Percentiles rank a stretch among this genome's conserved stretches.
Conservation (phyloP, 164 flowering plant species). For the Nelumbo lutea region DNA sequence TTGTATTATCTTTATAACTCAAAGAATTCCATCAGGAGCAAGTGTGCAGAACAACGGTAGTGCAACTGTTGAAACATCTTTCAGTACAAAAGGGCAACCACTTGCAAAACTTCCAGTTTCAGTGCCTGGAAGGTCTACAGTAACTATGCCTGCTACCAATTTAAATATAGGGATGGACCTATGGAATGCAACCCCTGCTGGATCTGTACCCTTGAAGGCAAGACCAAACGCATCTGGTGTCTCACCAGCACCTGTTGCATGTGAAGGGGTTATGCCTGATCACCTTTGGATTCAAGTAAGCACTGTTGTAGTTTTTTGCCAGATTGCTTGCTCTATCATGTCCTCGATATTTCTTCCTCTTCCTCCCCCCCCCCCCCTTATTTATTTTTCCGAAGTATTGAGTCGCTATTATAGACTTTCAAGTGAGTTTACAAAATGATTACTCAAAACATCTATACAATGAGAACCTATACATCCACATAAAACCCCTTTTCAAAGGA, state of each 20-base stretch:
- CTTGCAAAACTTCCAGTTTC: slow-evolving; percentile 33
- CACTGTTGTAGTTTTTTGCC: slow-evolving; percentile 2
- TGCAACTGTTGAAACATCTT: slow-evolving; percentile 19
- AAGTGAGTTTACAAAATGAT: too few species aligned
- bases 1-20: slow-evolving; percentile 1
- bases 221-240: slow-evolving; percentile 47
- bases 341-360: background rate
- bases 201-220: slow-evolving; percentile 41
- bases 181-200: slow-evolving; percentile 55
- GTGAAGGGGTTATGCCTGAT: slow-evolving; percentile 44
- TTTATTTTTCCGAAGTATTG: background rate
- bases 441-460: too few species aligned
- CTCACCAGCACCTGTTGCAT: slow-evolving; percentile 33
- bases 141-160: slow-evolving; percentile 57
- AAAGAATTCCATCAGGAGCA: slow-evolving; percentile 37
- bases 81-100: slow-evolving; percentile 14
- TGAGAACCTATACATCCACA: too few species aligned
- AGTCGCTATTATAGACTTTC: too few species aligned
- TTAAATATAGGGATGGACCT: slow-evolving; percentile 83
- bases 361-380: background rate
- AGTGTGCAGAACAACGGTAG: slow-evolving; percentile 45
- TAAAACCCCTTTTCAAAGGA: too few species aligned
- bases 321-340: slow-evolving; percentile 6
- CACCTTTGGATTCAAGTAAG: slow-evolving; percentile 63
- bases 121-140: slow-evolving; percentile 63